Percentiles rank a stretch among this genome's conserved stretches.
These are phyloP conservation scores for carrot (Daucus carota) DNA, from an alignment of 129 eudicot species.

Conservation along the genomic window DH1_v3.0 NC_030385.2:30872001-30872500, in stretches of 20 bases:
- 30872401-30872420: constrained; percentile 61
- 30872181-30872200: too few relatives aligned
- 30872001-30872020: constrained; percentile 26
- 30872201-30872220: too few relatives aligned
- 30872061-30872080: constrained; percentile 87
- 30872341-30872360: too few relatives aligned
- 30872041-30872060: constrained; percentile 39
- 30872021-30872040: constrained; percentile 42
- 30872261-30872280: background rate
- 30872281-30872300: too few relatives aligned
- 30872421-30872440: constrained; percentile 75
- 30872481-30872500: constrained; percentile 45
- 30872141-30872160: too few relatives aligned
- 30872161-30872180: too few relatives aligned
- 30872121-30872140: too few relatives aligned
- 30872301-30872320: too few relatives aligned
- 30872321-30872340: too few relatives aligned
- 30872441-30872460: constrained; percentile 65
- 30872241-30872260: background rate
- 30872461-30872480: constrained; percentile 51
- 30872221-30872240: background rate
- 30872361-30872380: constrained; percentile 58
- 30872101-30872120: too few relatives aligned
- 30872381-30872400: constrained; percentile 69
- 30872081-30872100: constrained; percentile 83